Base-by-base conservation (phyloP, 2,329 filamentous ascomycete genomes). In the Leptodontidium sp. region DNA sequence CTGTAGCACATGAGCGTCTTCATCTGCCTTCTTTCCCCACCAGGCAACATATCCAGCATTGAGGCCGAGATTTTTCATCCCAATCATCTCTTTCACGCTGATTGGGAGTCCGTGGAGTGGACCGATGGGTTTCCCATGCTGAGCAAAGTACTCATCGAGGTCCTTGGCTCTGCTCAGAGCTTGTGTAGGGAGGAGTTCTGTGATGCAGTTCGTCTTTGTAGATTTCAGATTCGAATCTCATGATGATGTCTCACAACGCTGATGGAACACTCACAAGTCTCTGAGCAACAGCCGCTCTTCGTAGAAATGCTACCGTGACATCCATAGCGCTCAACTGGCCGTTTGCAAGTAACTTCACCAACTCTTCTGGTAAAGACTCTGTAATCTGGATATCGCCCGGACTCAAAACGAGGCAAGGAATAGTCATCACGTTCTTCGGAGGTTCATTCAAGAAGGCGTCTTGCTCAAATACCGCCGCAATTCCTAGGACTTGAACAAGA, bases 31-130 rank as follows among this genome's bases (percentile, higher is more conserved):
- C 8, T 77, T 79, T 38, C 82, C 66, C 81, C 82, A 71, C 80
- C 83, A 85, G 3, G 79, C 77, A 2, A 86, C 78, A 72, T 83
- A 87, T 0, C 82, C 84, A 11, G 81, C 82, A 58, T 83, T 84
- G 12, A 82, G 75, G 61, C 82, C 81, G 7, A 84, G 74, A 3
- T 80, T 83, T 70, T 83, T 78, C 70, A 87, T 81, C 3, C 80
- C 80, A n/a, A 85, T 75, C 65, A 86, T 86, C 77, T 90, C 88
- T 76, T 91, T 89, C 49, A 90, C 80, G 0, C 84, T 47, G 24
- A 88, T 82, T 0, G 87, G 86, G 0, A 89, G 79, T 1, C 89
- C 90, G 77, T 91, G 89, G 2, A 92, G 80, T 2, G 89, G 88
- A 0, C 90, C 89, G 0, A 85, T 73, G 0, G 84, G 78, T 68